Evolutionary conservation across 75 land plant species (phyloP).

Genomic region (Sequoia sempervirens): DNA sequence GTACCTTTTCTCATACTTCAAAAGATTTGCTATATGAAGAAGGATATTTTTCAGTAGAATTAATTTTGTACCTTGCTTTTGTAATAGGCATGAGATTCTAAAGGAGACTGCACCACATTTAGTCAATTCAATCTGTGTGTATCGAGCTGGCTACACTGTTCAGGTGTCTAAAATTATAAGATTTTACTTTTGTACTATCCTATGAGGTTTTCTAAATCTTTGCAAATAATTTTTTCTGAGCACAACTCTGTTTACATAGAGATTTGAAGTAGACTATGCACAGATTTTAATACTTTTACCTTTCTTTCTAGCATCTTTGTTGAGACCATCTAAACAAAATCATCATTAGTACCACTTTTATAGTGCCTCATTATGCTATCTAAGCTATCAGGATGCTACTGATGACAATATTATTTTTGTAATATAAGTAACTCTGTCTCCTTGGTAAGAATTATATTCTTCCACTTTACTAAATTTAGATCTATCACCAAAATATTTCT

Average conservation of each 20-base stretch:
- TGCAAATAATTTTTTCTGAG: neutral
- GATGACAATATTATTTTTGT: neutral
- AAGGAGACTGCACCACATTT: slow-evolving; percentile 66
- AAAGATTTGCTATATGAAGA: neutral
- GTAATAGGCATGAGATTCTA: slow-evolving; percentile 78
- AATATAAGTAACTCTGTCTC: neutral
- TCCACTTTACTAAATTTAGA: neutral
- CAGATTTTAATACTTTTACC: too few relatives aligned
- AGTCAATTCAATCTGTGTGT: slow-evolving; percentile 60
- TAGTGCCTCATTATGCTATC: neutral
- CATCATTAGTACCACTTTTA: neutral
- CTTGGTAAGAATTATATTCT: neutral
- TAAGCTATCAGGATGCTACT: neutral
- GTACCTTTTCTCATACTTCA: neutral
- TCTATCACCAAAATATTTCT: neutral
- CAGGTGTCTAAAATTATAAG: slow-evolving; percentile 34
- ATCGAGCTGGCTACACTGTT: slow-evolving; percentile 90
- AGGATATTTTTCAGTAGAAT: neutral
- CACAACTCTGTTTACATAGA: neutral
- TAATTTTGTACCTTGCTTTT: slow-evolving; percentile 1
- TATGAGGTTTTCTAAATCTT: neutral
- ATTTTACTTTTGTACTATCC: neutral
- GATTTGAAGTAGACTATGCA: neutral
- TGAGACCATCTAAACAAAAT: neutral
- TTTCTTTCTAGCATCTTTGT: neutral